These are phyloP conservation scores for Vanrija sp. DNA, from an alignment of 1,284 basidiomycete species.

Conservation along the genomic window DNA sequence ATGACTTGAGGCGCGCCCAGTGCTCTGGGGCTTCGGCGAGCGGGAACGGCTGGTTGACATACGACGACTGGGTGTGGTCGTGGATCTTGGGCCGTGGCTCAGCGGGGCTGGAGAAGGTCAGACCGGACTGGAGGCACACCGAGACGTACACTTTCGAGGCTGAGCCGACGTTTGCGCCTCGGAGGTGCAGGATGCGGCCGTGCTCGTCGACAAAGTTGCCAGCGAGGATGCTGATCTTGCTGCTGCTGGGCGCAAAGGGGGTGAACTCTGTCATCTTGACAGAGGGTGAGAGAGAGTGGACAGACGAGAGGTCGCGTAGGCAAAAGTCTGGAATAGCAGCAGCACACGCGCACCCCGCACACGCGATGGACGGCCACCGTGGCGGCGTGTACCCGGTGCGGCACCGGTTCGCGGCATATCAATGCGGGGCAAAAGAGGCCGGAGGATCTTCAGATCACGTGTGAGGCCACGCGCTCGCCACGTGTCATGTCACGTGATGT, in stretches of 20 bases:
- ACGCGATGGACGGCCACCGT: too few species aligned
- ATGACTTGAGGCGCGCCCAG: constrained; percentile 69
- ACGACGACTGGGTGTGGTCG: constrained; percentile 60
- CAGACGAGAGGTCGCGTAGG: too few species aligned
- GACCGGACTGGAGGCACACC: not conserved
- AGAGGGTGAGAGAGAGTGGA: too few species aligned
- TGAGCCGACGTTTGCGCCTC: constrained; percentile 78
- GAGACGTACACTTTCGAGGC: constrained; percentile 70
- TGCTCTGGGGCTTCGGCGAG: constrained; percentile 77
- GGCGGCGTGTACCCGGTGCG: too few species aligned
- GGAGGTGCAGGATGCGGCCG: constrained; percentile 68
- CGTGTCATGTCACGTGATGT: too few species aligned
- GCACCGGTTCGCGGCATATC: too few species aligned
- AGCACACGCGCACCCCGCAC: too few species aligned
- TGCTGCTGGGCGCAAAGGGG: constrained; percentile 12
- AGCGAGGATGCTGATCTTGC: constrained; percentile 49
- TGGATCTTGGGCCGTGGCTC: constrained; percentile 36
- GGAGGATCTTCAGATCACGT: too few species aligned
- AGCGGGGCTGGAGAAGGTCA: not conserved
- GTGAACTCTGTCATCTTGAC: not conserved
- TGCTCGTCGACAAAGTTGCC: constrained; percentile 71
- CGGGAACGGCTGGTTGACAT: constrained; percentile 78
- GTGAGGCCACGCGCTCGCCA: too few species aligned
- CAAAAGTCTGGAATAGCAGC: too few species aligned
- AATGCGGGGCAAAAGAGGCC: too few species aligned